A percentile compares a stretch with the other conserved stretches of the same genome.
phyloP scores from a whole-genome alignment of 768 basidiomycete species.

The Phylloporus sp. region DNA sequence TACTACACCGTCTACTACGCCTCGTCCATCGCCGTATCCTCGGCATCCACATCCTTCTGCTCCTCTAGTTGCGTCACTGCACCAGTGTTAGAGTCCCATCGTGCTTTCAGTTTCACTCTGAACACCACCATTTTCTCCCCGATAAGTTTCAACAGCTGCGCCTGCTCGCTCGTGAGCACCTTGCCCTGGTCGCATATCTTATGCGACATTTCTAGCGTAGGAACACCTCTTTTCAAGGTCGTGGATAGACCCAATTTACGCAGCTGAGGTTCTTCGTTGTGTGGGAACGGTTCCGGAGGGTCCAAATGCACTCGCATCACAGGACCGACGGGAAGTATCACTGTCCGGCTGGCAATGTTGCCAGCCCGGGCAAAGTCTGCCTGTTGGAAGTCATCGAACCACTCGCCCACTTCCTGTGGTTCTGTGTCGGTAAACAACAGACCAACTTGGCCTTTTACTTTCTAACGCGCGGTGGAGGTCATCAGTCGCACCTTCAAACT shows the following conservation, averaged over 20 bases:
- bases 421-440: slow-evolving; percentile 88
- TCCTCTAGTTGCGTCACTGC: slow-evolving; percentile 59
- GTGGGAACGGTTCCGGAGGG: slow-evolving; percentile 87
- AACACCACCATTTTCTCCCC: slow-evolving; percentile 88
- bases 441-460: slow-evolving; percentile 94
- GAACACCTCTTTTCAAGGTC: slow-evolving; percentile 81
- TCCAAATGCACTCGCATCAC: slow-evolving; percentile 78
- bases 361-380: slow-evolving; percentile 91
- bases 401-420: slow-evolving; percentile 87
- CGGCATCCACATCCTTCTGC: slow-evolving; percentile 25
- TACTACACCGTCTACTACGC: slow-evolving; percentile 27
- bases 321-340: slow-evolving; percentile 78
- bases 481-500: slow-evolving; percentile 5
- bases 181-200: slow-evolving; percentile 82
- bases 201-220: slow-evolving; percentile 76
- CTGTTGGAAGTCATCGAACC: slow-evolving; percentile 89
- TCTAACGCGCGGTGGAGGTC: slow-evolving; percentile 40
- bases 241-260: slow-evolving; percentile 88
- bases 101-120: slow-evolving; percentile 61
- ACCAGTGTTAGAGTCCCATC: slow-evolving; percentile 70
- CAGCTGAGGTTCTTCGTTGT: slow-evolving; percentile 96
- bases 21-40: slow-evolving; percentile 50
- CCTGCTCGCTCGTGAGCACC: slow-evolving; percentile 76
- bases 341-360: slow-evolving; percentile 69
- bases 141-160: slow-evolving; percentile 88